These are phyloP conservation scores for Pseudogymnoascus sp. DNA, from an alignment of 2,329 filamentous ascomycete genomes.

Conservation along the genomic window DNA sequence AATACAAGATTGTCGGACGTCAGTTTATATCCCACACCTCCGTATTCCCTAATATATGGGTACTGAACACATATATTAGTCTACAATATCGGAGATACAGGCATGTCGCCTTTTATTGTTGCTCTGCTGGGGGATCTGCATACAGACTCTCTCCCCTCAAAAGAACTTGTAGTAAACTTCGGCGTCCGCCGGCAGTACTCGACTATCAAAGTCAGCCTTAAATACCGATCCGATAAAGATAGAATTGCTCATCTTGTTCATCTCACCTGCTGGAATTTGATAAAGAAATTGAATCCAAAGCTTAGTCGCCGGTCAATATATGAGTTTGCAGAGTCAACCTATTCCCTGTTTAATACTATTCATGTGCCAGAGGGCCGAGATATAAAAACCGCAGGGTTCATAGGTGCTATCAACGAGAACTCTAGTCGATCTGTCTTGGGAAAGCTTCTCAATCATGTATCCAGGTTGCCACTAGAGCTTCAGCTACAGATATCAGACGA, in stretches of 20 bases:
- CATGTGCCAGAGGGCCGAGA: neutral
- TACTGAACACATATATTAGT: neutral
- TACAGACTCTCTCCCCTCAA: neutral
- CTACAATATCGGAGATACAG: neutral
- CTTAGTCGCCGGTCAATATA: neutral
- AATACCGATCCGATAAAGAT: neutral
- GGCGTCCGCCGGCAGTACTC: neutral
- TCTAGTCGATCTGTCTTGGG: neutral
- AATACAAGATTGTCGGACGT: slow-evolving; percentile 8
- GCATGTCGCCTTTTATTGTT: neutral
- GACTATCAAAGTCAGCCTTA: neutral
- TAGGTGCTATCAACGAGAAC: neutral
- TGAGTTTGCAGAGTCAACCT: slow-evolving; percentile 8
- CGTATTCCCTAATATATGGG: neutral
- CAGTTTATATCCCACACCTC: neutral
- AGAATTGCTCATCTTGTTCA: slow-evolving; percentile 8
- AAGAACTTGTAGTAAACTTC: neutral
- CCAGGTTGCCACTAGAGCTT: slow-evolving; percentile 2
- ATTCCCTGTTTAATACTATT: neutral
- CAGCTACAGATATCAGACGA: neutral
- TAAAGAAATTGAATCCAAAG: neutral
- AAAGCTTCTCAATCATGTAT: neutral
- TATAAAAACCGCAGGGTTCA: neutral
- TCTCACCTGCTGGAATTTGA: slow-evolving; percentile 2
- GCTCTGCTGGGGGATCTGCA: neutral